Base-by-base conservation (phyloP, 805 yeast genomes). In the Yamadazyma ubonensis region DNA sequence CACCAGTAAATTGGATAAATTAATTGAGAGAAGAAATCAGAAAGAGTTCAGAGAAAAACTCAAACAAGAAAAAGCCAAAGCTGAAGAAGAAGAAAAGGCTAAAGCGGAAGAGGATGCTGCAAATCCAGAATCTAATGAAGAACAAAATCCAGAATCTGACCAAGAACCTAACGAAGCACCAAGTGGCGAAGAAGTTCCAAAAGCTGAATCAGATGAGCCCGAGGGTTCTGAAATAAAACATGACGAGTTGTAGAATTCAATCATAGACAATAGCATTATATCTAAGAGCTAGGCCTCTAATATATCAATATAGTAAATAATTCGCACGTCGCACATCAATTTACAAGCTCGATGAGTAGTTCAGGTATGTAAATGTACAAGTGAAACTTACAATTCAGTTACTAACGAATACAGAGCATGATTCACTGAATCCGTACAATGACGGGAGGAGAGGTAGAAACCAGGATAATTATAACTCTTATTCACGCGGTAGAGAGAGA, bases 1-100 rank as follows among this genome's bases (percentile, higher is more conserved):
- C 49, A 51, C 57, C 27, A 34, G 45, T 16, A 63, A 59, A 39
- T 54, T 57, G 31, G 57, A 57, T 5, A 57, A 51, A 18, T 54
- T 67, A 34, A 31, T 53, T 19, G 58, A 54, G 30, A 65, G 70
- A 49, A 60, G 58, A 39, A 42, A 43, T 9, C 61, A 59, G 41
- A 61, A 58, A 42, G 68, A 65, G 41, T 48, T 52, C 28, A 62
- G 64, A 47, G 58, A 57, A 29, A 58, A 59, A 48, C 43, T 60
- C 41, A 67, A 58, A 42, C 56, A 48, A 28, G 50, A 53, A 33
- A 52, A 55, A 33, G 50, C 50, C 25, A 53, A 51, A 27, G 49
- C 53, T 36, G 51, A 45, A 32, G 49, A 43, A n/a, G 33, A 29
- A 10, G 48, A 36, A 17, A 48, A 45, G 11, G 42, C 29, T 10